Percentiles rank a stretch among this genome's conserved stretches.
Evolutionary conservation across 805 yeast genomes (phyloP).

Genomic region (Saturnispora mendoncae): DNA sequence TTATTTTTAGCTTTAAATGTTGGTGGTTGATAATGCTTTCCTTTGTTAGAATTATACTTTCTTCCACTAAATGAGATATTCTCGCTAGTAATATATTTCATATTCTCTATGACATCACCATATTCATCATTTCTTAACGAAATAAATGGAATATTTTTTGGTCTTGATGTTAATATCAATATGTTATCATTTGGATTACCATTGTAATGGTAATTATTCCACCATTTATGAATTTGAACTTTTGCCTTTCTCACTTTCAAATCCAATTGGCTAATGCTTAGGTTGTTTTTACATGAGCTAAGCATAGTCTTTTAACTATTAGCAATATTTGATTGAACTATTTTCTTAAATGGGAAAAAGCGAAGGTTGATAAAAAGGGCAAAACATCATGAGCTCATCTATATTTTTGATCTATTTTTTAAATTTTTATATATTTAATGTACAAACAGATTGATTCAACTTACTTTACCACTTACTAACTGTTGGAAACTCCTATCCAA

Average conservation of each 20-base stretch:
- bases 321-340: neutral
- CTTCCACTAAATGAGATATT: neutral
- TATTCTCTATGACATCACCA: conserved; percentile 10
- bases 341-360: neutral
- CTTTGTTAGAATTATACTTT: neutral
- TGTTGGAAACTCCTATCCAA: conserved; percentile 61
- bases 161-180: conserved; percentile 20
- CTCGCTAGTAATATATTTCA: neutral
- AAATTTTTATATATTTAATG: conserved; percentile 2
- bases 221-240: conserved; percentile 24
- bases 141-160: conserved; percentile 21
- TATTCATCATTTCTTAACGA: conserved; percentile 22
- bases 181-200: conserved; percentile 20
- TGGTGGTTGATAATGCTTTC: too few species aligned
- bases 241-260: conserved; percentile 12
- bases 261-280: neutral
- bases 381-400: neutral
- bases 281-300: neutral
- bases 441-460: conserved; percentile 2
- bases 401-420: neutral
- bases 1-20: conserved; percentile 9
- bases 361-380: neutral
- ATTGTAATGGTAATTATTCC: conserved; percentile 18
- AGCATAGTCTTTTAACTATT: neutral
- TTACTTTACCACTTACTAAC: conserved; percentile 18